Conservation (phyloP, 352 stramenopile species). For the Globisporangium nagaii region DNA sequence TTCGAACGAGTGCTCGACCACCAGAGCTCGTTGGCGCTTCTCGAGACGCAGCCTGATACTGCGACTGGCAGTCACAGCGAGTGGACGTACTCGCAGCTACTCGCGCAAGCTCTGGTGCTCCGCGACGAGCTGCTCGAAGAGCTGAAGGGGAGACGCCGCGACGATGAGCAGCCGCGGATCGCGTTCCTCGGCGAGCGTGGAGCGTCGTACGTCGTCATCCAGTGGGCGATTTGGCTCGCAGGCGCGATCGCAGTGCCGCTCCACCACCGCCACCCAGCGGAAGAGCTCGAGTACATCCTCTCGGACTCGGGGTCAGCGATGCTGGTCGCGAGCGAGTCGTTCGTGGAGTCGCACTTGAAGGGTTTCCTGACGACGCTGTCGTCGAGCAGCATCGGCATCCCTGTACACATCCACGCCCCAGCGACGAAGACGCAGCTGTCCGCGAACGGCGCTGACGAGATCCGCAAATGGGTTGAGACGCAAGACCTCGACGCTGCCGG, state of each 20-base stretch:
- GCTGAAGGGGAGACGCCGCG: neutral
- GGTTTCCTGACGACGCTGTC: conserved; percentile 19
- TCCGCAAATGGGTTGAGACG: conserved; percentile 31
- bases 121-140: conserved; percentile 20
- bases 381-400: conserved; percentile 12
- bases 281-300: conserved; percentile 75
- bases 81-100: conserved; percentile 47
- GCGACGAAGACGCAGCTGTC: neutral
- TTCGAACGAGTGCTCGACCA: conserved; percentile 23
- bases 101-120: conserved; percentile 26
- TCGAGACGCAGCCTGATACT: neutral
- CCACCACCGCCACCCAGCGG: conserved; percentile 41
- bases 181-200: conserved; percentile 37
- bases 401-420: conserved; percentile 12
- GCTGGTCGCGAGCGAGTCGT: conserved; percentile 46
- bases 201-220: conserved; percentile 52
- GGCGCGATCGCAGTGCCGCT: conserved; percentile 64
- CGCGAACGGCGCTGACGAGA: conserved; percentile 8
- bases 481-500: conserved; percentile 15
- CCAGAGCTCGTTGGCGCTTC: conserved; percentile 11
- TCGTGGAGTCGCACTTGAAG: conserved; percentile 7
- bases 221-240: conserved; percentile 75
- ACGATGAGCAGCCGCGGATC: conserved; percentile 25
- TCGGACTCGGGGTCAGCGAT: conserved; percentile 42
- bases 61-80: neutral